These are phyloP conservation scores for Cyberlindnera xylosilytica DNA, from an alignment of 805 yeast species.

Conservation along the genomic window DNA sequence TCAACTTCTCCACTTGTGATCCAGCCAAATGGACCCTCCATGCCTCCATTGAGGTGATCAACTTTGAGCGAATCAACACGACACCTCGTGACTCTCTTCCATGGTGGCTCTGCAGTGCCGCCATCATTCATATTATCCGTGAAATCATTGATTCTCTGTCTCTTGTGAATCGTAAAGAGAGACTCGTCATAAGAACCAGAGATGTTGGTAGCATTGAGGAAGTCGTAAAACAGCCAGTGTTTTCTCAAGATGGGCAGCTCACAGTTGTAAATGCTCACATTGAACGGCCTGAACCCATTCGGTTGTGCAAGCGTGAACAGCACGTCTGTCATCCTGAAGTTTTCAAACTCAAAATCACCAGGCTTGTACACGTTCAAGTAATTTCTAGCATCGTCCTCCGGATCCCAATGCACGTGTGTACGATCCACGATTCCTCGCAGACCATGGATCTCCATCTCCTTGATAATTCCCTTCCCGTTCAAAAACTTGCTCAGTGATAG, in stretches of 20 bases:
- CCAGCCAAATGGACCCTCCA: constrained; percentile 97
- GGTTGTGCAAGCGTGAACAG: constrained; percentile 83
- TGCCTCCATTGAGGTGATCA: constrained; percentile 87
- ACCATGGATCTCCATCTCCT: constrained; percentile 77
- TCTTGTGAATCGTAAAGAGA: constrained; percentile 83
- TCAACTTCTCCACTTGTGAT: constrained; percentile 89
- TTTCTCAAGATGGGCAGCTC: constrained; percentile 77
- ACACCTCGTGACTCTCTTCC: constrained; percentile 69
- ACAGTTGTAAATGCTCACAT: constrained; percentile 84
- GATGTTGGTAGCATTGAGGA: constrained; percentile 76
- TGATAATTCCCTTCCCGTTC: constrained; percentile 82
- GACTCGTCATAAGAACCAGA: constrained; percentile 94
- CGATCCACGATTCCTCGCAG: constrained; percentile 92
- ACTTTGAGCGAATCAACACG: constrained; percentile 82
- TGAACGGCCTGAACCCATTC: constrained; percentile 72
- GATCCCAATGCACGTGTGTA: constrained; percentile 79
- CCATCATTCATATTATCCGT: constrained; percentile 20
- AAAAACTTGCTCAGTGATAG: constrained; percentile 84
- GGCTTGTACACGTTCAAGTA: constrained; percentile 70
- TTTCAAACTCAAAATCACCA: constrained; percentile 92
- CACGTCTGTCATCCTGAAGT: constrained; percentile 79
- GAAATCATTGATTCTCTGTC: constrained; percentile 57
- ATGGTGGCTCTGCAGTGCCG: constrained; percentile 30
- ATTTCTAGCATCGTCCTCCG: constrained; percentile 77
- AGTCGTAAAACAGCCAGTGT: constrained; percentile 91